Base-by-base conservation (phyloP, 2,329 filamentous ascomycete genomes). In the Ophiostoma fasciatum region DNA sequence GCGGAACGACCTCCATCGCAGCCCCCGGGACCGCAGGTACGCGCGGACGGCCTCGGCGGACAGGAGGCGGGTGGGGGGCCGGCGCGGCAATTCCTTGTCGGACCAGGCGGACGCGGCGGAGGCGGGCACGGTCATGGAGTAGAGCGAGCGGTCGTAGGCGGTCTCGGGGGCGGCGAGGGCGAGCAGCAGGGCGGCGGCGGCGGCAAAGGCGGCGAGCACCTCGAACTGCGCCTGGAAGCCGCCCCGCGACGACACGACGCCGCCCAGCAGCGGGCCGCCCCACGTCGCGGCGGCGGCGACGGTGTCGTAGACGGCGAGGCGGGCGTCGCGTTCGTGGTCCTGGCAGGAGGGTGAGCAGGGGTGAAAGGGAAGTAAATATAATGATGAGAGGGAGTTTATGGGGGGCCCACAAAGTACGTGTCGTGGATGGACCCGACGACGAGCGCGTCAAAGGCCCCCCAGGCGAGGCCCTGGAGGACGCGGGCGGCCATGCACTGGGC, bases 391-490 rank as follows among this genome's bases (percentile, higher is more conserved):
- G n/a, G n/a, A n/a, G n/a, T n/a, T n/a, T n/a, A n/a, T n/a, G n/a
- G n/a, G n/a, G n/a, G n/a, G n/a, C n/a, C n/a, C n/a, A n/a, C 66
- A 46, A 69, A 74, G 48, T 63, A 74, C 2, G 65, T 66, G 44
- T 75, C 71, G 31, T 68, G 61, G 33, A 75, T 65, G 2, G 64
- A 66, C 2, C 59, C 60, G 22, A 65, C 51, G 21, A 71, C 55
- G 27, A 74, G 50, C 5, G 60, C 63, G 44, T 75, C 71, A 40
- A 74, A 70, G 10, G 64, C 62, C 6, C 70, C 70, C 65, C 71
- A 72, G n/a, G 64, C 70, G 0, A 74, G 37, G 1, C 68, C 69
- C 46, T 74, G 68, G 23, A 74, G 57, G 14, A 70, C 47, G 9
- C 71, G 59, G 3, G 68, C 63, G 0, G 58, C 60, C 60, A 73